Base-by-base conservation (phyloP, 352 stramenopile genomes). In the Elongisporangium senticosum region DNA sequence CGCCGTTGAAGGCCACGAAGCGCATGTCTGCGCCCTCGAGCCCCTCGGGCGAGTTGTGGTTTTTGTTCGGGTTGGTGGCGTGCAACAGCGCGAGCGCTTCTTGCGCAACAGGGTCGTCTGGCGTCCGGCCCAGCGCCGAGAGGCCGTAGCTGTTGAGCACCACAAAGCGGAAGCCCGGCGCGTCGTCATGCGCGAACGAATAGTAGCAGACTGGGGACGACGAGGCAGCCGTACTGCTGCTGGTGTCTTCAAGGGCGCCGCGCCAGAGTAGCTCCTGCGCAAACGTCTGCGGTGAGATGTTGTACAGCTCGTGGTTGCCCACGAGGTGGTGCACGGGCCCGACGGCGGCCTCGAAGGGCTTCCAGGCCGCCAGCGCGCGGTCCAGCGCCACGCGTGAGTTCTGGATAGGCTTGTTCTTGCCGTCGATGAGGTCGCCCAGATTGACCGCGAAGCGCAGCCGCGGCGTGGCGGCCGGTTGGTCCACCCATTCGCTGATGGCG, bases 251-350 rank as follows among this genome's bases (percentile, higher is more conserved):
- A 68, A 51, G 15, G 37, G 59, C 20, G 7, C 67, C 33, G 48
- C 40, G 40, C 58, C 68, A 73, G 10, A 85, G 51, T 17, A 90
- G 62, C 60, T 87, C 62, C 15, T 67, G 59, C 20, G 75, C 59
- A 53, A 90, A 84, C 21, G 70, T 59, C 0, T 55, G 49, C 11
- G 69, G 71, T 5, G 76, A 60, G 51, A 95, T 83, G 56, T 93
- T 93, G 72, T 91, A 92, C 39, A 95, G 77, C 55, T 95, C 85
- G 70, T 95, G 85, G 68, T 95, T 95, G 51, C 85, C 85, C 56
- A 93, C 56, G 24, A 92, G 59, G 62, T 95, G 85, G 64, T 92
- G 79, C 58, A 95, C 74, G 28, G 68, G 67, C 8, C 75, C 78
- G 19, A 92, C 61, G 1, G 47, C 26, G 10, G 65, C 48, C 68